These are phyloP conservation scores for Tricholoma matsutake DNA, from an alignment of 768 basidiomycete species.

Conservation along the genomic window DNA sequence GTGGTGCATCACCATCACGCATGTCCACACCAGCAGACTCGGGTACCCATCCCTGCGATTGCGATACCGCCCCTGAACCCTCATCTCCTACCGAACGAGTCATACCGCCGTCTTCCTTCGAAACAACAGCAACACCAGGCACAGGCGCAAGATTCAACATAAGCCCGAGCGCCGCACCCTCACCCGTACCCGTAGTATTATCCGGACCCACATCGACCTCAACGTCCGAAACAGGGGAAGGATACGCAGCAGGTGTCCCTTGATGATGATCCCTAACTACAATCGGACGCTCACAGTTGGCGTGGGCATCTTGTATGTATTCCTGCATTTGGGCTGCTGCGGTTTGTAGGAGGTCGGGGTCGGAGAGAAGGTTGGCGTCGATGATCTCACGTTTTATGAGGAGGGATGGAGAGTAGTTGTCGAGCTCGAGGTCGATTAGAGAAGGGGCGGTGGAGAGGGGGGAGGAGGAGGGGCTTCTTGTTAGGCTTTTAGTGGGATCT, in stretches of 20 bases:
- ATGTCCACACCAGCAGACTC: background rate
- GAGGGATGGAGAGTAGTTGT: background rate
- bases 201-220: background rate
- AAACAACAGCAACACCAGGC: background rate
- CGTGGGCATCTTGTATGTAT: background rate
- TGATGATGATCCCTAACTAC: background rate
- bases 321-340: background rate
- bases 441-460: background rate
- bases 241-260: background rate
- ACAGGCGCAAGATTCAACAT: background rate
- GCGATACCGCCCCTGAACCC: background rate
- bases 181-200: background rate
- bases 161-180: background rate
- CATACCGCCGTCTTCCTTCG: background rate
- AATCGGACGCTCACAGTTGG: background rate
- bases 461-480: background rate
- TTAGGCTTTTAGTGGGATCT: background rate
- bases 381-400: background rate
- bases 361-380: background rate
- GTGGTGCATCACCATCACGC: background rate
- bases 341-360: background rate
- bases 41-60: background rate
- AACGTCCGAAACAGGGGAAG: background rate
- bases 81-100: too few species aligned
- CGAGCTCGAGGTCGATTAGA: background rate